Base-by-base conservation (phyloP, 1,139 yeast species). In the Wickerhamiella infanticola region DNA sequence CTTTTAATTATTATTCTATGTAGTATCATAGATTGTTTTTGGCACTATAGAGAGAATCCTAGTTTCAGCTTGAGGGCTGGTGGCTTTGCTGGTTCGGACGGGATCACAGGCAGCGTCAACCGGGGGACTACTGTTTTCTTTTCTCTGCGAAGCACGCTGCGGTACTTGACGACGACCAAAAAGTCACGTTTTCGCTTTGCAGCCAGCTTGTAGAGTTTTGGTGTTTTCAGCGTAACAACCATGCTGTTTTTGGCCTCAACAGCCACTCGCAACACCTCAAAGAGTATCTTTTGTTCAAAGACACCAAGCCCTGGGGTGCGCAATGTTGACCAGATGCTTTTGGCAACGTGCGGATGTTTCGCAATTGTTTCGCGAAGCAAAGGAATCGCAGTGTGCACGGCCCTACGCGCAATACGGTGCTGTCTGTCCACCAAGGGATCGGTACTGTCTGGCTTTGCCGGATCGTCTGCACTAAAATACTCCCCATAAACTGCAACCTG, bases 281-380 rank as follows among this genome's bases (percentile, higher is more conserved):
- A 78, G 13, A 90, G 58, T 38, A 72, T 64, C 50, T 90, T 70
- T 51, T 80, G 75, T 42, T 77, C 79, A 41, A 73, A 65, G 1
- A 83, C 63, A 23, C 81, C 73, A 18, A 81, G 7, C 75, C 68
- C 52, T 13, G 53, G 48, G 39, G 51, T 50, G 53, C 78, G 82
- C 11, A 85, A 59, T n/a, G 79, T 69, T 43, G 70, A 69, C 95
- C 96, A 86, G 5, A 90, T 56, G 6, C 72, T 70, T 5, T 60
- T 57, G 47, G 72, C 72, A 38, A 90, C 65, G 0, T 85, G 82
- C 41, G 63, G 60, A n/a, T 83, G 83, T n/a, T 69, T 63, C 4
- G 77, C 69, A 53, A 79, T 76, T 48, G 79, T 81, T 43, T 80
- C 68, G 47, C 94, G 69, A 13, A 86, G 62, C 5, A 82, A 60